Conservation (phyloP, 1,139 yeast species). For the Lodderomyces jiufengensis region DNA sequence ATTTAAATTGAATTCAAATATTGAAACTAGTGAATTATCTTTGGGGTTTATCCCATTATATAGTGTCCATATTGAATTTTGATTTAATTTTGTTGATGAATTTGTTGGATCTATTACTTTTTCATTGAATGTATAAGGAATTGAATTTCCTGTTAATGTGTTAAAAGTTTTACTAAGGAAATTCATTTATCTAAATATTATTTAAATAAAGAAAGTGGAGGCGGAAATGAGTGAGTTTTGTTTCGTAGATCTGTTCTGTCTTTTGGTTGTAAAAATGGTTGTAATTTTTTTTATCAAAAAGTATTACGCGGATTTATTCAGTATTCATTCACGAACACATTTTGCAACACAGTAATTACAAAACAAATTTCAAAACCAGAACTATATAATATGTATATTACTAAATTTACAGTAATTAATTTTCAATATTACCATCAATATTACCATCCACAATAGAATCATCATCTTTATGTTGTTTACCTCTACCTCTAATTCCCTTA, state of each 20-base stretch:
- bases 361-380: no score
- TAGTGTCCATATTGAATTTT: slow-evolving; percentile 45
- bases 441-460: not conserved
- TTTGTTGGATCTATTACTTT: slow-evolving; percentile 27
- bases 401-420: no score
- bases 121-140: slow-evolving; percentile 56
- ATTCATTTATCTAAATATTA: slow-evolving; percentile 46
- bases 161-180: slow-evolving; percentile 56
- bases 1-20: slow-evolving; percentile 59
- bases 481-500: slow-evolving; percentile 88
- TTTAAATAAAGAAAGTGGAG: no score
- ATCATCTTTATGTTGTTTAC: slow-evolving; percentile 40
- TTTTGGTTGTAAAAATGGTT: not conserved
- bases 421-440: no score
- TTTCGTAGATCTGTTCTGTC: no score
- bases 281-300: not conserved
- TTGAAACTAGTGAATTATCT: slow-evolving; percentile 41
- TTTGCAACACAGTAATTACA: no score
- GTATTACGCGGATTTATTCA: no score
- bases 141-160: slow-evolving; percentile 49
- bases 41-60: slow-evolving; percentile 47
- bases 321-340: no score
- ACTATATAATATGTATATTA: no score
- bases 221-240: not conserved
- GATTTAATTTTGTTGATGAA: slow-evolving; percentile 9